Conservation (phyloP, 2,329 filamentous ascomycete species). For the Aspergillus fijiensis region DNA sequence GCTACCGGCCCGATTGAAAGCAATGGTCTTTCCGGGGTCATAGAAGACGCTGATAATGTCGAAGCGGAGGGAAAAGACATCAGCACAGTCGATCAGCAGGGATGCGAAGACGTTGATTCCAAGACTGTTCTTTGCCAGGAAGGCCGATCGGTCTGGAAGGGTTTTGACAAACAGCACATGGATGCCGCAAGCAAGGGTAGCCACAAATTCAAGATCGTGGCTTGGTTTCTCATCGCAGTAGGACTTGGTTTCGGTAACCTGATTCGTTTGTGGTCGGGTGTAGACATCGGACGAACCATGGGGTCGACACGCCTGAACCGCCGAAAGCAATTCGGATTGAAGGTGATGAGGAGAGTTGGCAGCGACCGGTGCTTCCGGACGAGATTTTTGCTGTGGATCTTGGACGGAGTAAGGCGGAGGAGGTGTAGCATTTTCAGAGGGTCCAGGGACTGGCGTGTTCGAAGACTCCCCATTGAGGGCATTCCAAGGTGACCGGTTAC, state of each 20-base stretch:
- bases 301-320: constrained; percentile 74
- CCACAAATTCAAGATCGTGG: constrained; percentile 70
- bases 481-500: constrained; percentile 32
- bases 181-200: constrained; percentile 69
- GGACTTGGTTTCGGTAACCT: constrained; percentile 76
- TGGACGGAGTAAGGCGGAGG: constrained; percentile 44
- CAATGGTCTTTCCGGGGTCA: constrained; percentile 76
- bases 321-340: constrained; percentile 62
- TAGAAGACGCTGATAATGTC: constrained; percentile 82
- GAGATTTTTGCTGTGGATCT: constrained; percentile 31
- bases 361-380: constrained; percentile 32
- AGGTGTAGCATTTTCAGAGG: constrained; percentile 25
- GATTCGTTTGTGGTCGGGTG: constrained; percentile 66
- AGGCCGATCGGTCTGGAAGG: constrained; percentile 52
- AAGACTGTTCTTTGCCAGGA: constrained; percentile 61
- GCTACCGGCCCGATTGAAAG: constrained; percentile 83
- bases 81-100: constrained; percentile 67
- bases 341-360: constrained; percentile 43
- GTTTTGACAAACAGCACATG: constrained; percentile 68
- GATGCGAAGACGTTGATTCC: constrained; percentile 68
- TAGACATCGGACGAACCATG: constrained; percentile 74
- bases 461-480: constrained; percentile 24
- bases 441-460: constrained; percentile 22
- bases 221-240: constrained; percentile 80
- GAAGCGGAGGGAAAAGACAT: constrained; percentile 69